A percentile compares a stretch with the other conserved stretches of the same genome.
phyloP scores from a whole-genome alignment of 2,329 filamentous ascomycete genomes.

The Beauveria pseudobassiana region DNA sequence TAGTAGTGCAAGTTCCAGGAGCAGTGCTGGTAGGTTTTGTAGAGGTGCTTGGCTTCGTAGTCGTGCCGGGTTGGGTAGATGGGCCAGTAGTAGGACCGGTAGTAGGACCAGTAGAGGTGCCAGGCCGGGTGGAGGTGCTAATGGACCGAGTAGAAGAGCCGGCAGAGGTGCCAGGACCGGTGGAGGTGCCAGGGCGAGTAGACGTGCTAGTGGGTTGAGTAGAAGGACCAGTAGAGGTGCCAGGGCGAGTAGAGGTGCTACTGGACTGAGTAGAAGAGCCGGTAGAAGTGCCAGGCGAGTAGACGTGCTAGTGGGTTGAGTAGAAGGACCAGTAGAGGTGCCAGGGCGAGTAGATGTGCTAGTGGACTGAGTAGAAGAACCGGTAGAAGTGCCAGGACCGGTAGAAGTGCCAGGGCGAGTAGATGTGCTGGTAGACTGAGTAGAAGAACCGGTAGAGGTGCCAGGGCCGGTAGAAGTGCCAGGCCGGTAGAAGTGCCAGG shows the following conservation, averaged over 20 bases:
- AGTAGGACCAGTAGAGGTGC: constrained; percentile 2
- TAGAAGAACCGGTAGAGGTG: background rate
- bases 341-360: background rate
- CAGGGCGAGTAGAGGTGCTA: background rate
- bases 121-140: background rate
- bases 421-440: too few species aligned
- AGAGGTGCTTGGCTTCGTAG: constrained; percentile 15
- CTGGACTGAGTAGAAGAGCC: background rate
- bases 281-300: background rate
- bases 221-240: background rate
- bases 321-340: constrained; percentile 4
- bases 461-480: background rate
- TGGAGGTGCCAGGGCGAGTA: background rate
- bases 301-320: too few species aligned
- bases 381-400: background rate
- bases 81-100: constrained; percentile 6
- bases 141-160: constrained; percentile 2
- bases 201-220: background rate
- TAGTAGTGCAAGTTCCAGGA: constrained; percentile 35
- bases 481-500: constrained; percentile 1
- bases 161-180: background rate
- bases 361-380: too few species aligned
- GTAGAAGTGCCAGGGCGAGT: background rate
- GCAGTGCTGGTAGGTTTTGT: constrained; percentile 18
- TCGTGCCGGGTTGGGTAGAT: constrained; percentile 15